Evolutionary conservation across 2,329 filamentous ascomycete genomes (phyloP).

Genomic region (Fusarium cicatricum): DNA sequence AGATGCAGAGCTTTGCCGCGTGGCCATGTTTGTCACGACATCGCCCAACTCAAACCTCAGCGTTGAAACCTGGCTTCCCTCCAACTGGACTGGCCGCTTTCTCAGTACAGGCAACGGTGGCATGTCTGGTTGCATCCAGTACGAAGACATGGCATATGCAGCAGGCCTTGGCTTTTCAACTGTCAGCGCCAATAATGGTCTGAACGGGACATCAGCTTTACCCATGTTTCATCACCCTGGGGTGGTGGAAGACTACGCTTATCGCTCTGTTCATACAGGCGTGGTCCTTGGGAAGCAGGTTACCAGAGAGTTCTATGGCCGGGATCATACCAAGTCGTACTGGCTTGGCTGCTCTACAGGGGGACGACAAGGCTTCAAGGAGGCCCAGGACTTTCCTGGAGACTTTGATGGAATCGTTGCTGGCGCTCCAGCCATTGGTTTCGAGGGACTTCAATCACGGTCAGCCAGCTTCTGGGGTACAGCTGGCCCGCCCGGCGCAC

Average conservation of each 20-base stretch:
- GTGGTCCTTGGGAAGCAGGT: conserved; percentile 26
- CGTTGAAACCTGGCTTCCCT: conserved; percentile 57
- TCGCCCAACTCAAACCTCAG: conserved; percentile 34
- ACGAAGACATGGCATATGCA: conserved; percentile 49
- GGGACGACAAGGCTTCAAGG: conserved; percentile 65
- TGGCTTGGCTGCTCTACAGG: conserved; percentile 68
- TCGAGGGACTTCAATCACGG: conserved; percentile 38
- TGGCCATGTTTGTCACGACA: conserved; percentile 26
- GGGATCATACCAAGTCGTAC: conserved; percentile 55
- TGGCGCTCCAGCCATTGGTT: conserved; percentile 58
- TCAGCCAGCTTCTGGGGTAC: conserved; percentile 24
- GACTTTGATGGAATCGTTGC: conserved; percentile 63
- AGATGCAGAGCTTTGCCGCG: conserved; percentile 28
- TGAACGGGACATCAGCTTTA: conserved; percentile 22
- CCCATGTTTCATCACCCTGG: conserved; percentile 23
- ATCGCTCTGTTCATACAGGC: conserved; percentile 31
- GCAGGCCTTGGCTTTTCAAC: conserved; percentile 53
- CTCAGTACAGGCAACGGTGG: conserved; percentile 60
- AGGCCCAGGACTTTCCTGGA: conserved; percentile 61
- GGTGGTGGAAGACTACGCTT: conserved; percentile 24
- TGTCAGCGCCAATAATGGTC: conserved; percentile 57
- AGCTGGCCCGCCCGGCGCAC: conserved; percentile 3
- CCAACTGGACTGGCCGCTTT: conserved; percentile 57
- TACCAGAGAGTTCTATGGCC: conserved; percentile 53
- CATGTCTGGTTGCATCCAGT: conserved; percentile 55